Evolutionary conservation across 805 yeast species (phyloP).

Genomic region (Hanseniaspora guilliermondii): DNA sequence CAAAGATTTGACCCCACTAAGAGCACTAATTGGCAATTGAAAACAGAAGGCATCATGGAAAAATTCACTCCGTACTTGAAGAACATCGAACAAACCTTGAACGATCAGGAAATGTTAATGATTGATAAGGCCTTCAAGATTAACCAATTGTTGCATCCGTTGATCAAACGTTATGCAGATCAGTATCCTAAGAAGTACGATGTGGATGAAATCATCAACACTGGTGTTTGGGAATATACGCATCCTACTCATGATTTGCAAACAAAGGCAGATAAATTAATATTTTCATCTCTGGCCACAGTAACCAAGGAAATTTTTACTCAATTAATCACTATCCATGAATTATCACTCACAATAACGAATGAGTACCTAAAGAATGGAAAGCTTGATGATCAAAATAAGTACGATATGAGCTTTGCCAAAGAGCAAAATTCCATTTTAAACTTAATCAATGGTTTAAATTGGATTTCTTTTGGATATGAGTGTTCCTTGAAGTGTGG

Average conservation of each 20-base stretch:
- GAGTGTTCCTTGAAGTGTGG: constrained; percentile 34
- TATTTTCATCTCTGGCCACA: constrained; percentile 37
- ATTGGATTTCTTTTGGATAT: constrained; percentile 34
- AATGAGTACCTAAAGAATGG: constrained; percentile 20
- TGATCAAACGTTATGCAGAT: constrained; percentile 35
- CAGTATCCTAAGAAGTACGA: constrained; percentile 16
- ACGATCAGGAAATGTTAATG: constrained; percentile 12
- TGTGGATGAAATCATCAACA: constrained; percentile 21
- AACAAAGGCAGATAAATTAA: constrained; percentile 34
- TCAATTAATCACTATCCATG: constrained; percentile 29
- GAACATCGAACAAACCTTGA: constrained; percentile 24
- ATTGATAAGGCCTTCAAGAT: constrained; percentile 26
- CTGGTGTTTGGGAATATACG: constrained; percentile 37
- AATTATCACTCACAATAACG: constrained; percentile 22
- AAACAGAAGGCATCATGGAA: constrained; percentile 35
- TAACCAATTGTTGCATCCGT: constrained; percentile 33
- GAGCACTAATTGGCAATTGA: constrained; percentile 47
- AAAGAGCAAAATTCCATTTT: constrained; percentile 4
- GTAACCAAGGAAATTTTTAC: constrained; percentile 32
- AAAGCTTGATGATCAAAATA: constrained; percentile 9
- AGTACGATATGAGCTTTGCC: not conserved
- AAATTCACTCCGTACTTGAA: constrained; percentile 43
- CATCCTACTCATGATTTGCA: constrained; percentile 32
- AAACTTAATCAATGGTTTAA: constrained; percentile 23
- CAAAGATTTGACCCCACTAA: constrained; percentile 27